phyloP scores from a whole-genome alignment of 352 stramenopile species.

The Phytophthora melonis region DNA sequence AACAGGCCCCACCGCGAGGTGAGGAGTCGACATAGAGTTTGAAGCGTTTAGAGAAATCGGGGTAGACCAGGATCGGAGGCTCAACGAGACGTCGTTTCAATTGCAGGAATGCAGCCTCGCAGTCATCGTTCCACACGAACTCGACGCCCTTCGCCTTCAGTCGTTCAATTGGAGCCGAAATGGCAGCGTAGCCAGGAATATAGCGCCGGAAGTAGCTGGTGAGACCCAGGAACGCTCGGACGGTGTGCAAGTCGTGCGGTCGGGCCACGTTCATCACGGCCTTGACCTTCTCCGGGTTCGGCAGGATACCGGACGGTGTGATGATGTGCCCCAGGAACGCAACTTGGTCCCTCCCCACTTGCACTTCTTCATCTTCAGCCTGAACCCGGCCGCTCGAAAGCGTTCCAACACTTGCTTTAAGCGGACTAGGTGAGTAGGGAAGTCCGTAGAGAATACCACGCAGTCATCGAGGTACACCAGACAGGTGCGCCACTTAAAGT shows the following conservation, averaged over 20 bases:
- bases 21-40: too few relatives aligned
- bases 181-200: slow-evolving; percentile 5
- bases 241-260: not conserved
- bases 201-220: slow-evolving; percentile 8
- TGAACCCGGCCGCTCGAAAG: not conserved
- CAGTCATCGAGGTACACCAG: slow-evolving; percentile 11
- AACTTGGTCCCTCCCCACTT: slow-evolving; percentile 3
- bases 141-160: too few relatives aligned
- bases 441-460: slow-evolving; percentile 3
- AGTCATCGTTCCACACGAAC: too few relatives aligned
- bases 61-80: too few relatives aligned
- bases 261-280: not conserved
- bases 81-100: too few relatives aligned
- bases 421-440: slow-evolving; percentile 1
- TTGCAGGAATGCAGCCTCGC: too few relatives aligned
- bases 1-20: too few relatives aligned
- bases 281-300: not conserved
- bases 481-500: slow-evolving; percentile 6
- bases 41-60: too few relatives aligned
- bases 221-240: not conserved
- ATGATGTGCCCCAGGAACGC: slow-evolving; percentile 14
- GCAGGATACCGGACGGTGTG: not conserved
- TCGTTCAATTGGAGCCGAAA: not conserved
- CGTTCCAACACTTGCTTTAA: not conserved
- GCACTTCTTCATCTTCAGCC: slow-evolving; percentile 19